Conservation (phyloP, 2,329 filamentous ascomycete genomes). For the Fusarium sublunatum region DNA sequence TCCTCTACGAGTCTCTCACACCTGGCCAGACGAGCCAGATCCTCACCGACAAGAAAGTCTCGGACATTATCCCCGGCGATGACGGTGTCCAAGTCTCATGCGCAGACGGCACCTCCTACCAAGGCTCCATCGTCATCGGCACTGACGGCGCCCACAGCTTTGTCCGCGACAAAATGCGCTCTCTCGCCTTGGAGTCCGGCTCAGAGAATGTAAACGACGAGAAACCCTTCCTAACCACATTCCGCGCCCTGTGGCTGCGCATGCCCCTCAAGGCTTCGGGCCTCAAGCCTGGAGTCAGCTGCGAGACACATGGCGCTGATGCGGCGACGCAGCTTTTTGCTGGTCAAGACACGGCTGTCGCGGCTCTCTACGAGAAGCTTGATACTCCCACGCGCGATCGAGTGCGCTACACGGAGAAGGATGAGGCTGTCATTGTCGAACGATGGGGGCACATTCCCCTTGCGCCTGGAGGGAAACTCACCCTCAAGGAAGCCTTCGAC, state of each 20-base stretch:
- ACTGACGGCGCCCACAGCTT: conserved; percentile 38
- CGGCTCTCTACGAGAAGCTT: conserved; percentile 37
- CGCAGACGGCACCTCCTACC: conserved; percentile 32
- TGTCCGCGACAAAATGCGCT: conserved; percentile 40
- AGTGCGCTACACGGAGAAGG: conserved; percentile 25
- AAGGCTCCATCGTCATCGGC: conserved; percentile 36
- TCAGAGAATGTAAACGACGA: conserved; percentile 39
- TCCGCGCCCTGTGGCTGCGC: conserved; percentile 51
- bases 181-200: conserved; percentile 40
- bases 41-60: conserved; percentile 28
- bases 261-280: conserved; percentile 37
- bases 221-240: conserved; percentile 49
- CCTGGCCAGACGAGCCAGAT: conserved; percentile 43
- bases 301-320: conserved; percentile 47
- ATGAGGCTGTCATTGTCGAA: conserved; percentile 28
- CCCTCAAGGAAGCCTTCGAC: conserved; percentile 48
- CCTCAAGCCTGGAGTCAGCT: conserved; percentile 40
- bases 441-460: conserved; percentile 38
- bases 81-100: conserved; percentile 33
- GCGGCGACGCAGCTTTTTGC: conserved; percentile 37
- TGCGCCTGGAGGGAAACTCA: conserved; percentile 34
- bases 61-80: conserved; percentile 15
- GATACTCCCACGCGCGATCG: conserved; percentile 30
- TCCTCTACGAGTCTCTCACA: conserved; percentile 49
- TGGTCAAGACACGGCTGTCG: conserved; percentile 26